Percentiles rank a stretch among this genome's conserved stretches.
Evolutionary conservation across 345 rosid species (phyloP).

Genomic region (Eutrema yunnanense): DNA sequence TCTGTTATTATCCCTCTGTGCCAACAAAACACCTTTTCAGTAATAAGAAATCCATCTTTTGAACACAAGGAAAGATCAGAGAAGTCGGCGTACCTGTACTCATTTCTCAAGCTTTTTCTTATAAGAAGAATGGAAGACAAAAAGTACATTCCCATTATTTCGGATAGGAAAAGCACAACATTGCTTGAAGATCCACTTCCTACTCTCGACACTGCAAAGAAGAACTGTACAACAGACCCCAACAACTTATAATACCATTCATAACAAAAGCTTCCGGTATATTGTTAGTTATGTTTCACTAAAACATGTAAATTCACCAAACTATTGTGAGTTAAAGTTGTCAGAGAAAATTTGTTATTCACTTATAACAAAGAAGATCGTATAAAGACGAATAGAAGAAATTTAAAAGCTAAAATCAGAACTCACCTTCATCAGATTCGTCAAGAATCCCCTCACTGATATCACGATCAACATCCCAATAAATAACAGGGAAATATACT

Average conservation of each 20-base stretch:
- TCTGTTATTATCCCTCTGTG: constrained; percentile 87
- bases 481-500: constrained; percentile 90
- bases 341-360: background rate
- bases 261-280: constrained; percentile 5
- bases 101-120: constrained; percentile 89
- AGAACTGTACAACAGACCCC: constrained; percentile 48
- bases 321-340: background rate
- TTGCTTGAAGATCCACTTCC: constrained; percentile 99
- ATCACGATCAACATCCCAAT: constrained; percentile 90
- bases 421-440: constrained; percentile 93
- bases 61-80: background rate
- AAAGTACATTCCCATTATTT: constrained; percentile 99
- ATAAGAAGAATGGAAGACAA: constrained; percentile 91
- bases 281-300: background rate
- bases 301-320: background rate
- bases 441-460: constrained; percentile 92
- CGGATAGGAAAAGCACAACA: constrained; percentile 88
- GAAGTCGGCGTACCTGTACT: constrained; percentile 58
- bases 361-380: background rate
- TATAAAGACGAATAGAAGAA: background rate
- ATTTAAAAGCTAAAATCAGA: background rate
- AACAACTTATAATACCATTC: constrained; percentile 11
- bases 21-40: constrained; percentile 14
- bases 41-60: background rate
- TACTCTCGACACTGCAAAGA: constrained; percentile 98